phyloP scores from a whole-genome alignment of 2,329 filamentous ascomycete genomes.

The Fusarium secorum region DNA sequence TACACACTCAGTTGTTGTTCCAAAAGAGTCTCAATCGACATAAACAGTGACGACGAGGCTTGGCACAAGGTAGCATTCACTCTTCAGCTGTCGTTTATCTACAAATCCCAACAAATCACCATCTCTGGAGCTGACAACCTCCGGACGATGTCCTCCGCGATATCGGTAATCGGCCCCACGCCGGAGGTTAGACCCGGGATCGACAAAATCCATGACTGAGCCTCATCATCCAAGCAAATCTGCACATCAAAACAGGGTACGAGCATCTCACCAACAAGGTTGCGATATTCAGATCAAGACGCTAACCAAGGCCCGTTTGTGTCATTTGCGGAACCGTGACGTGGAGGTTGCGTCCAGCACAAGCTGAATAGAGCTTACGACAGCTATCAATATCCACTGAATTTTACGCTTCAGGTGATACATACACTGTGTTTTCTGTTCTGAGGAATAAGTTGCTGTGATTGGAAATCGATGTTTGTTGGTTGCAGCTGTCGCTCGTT shows the following conservation, averaged over 20 bases:
- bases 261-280: not conserved
- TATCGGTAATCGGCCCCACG: constrained; percentile 24
- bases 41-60: not conserved
- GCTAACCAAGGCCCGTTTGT: not conserved
- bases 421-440: not conserved
- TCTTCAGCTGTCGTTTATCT: not conserved
- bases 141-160: constrained; percentile 11
- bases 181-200: constrained; percentile 27
- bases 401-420: not conserved
- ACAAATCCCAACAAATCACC: not conserved
- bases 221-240: constrained; percentile 5
- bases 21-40: not conserved
- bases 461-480: not conserved
- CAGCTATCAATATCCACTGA: not conserved
- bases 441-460: not conserved
- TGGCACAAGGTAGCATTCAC: not conserved
- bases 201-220: constrained; percentile 21
- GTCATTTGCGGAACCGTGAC: constrained; percentile 25
- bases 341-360: not conserved
- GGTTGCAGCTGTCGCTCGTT: not conserved
- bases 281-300: not conserved
- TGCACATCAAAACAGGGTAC: constrained; percentile 11
- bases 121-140: not conserved
- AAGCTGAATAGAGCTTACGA: not conserved
- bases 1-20: no score